Evolutionary conservation across 495 filamentous ascomycete species (phyloP), one percentile per base, ranked within the genome.

Genomic region (Xylaria flabelliformis): DNA sequence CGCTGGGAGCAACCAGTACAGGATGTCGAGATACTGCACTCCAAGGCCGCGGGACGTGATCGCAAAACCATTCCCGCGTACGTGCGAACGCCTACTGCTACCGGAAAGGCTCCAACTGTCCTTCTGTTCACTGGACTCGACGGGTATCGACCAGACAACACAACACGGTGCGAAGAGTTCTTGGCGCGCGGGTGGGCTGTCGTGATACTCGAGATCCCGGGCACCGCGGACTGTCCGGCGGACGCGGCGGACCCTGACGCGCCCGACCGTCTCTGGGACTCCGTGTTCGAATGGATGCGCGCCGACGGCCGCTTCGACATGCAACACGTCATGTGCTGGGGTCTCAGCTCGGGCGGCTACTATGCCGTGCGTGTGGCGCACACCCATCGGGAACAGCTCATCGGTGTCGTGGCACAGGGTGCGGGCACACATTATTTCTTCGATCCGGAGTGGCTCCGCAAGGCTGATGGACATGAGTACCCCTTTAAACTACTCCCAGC

Each of bases 61-160:
- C 85, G 86, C n/a, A 53, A 78, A 0, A n/a, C 76, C 2, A 90
- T 95, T 68, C 90, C 91, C 4, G 78, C 91, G 10, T 92, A 91
- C 76, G 79, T 92, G 51, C 88, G 91, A 12, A 71, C 90, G 0
- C 92, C 92, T 44, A 17, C 39, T 8, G 36, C 24, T 17, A 12
- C 39, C 46, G 21, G 73, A 74, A 51, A 85, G 83, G 0, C 2
- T 91, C 93, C 0, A 82, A 17, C 86, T 4, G 87, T 95, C 4
- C 80, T 95, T 24, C 84, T 94, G 42, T 86, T 94, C 82, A 93
- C 90, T 0, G 92, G 93, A 0, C 83, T 95, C 17, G 93, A 95
- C 74, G 93, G 93, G 12, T 94, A 95, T 76, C 82, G 92, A 17
- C 91, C 92, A 0, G 93, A 95, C 75, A 92, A 94, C 77, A 91